Conservation (phyloP, 2,329 filamentous ascomycete species). For the Colletotrichum nymphaeae region DNA sequence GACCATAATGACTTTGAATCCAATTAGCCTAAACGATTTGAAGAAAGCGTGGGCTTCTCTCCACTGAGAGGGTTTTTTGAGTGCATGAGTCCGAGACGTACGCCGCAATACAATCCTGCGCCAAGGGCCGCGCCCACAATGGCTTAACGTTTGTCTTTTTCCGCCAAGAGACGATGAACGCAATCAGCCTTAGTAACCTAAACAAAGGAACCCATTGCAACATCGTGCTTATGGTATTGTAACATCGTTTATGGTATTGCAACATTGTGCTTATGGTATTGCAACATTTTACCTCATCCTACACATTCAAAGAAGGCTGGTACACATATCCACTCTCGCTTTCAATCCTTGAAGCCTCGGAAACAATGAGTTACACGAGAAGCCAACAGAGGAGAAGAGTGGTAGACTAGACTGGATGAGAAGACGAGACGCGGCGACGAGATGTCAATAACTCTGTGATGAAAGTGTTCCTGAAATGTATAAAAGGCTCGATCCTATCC, state of each 20-base stretch:
- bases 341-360: slow-evolving; percentile 8
- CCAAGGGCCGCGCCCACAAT: background rate
- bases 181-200: background rate
- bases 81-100: background rate
- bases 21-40: background rate
- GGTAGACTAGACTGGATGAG: background rate
- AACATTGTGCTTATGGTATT: slow-evolving; percentile 2
- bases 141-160: background rate
- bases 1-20: background rate
- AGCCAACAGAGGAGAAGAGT: slow-evolving; percentile 1
- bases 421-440: background rate
- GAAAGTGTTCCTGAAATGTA: background rate
- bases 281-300: slow-evolving; percentile 1
- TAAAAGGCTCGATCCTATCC: slow-evolving; percentile 20
- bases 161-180: background rate
- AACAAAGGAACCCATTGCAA: slow-evolving; percentile 15
- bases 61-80: background rate
- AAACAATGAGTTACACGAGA: slow-evolving; percentile 5
- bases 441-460: background rate
- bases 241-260: slow-evolving; percentile 2
- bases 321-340: slow-evolving; percentile 6
- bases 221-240: background rate
- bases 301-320: background rate
- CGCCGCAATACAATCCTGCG: slow-evolving; percentile 8
- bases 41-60: background rate